Base-by-base conservation (phyloP, 208 protist genomes). In the Leishmania aethiopica region DNA sequence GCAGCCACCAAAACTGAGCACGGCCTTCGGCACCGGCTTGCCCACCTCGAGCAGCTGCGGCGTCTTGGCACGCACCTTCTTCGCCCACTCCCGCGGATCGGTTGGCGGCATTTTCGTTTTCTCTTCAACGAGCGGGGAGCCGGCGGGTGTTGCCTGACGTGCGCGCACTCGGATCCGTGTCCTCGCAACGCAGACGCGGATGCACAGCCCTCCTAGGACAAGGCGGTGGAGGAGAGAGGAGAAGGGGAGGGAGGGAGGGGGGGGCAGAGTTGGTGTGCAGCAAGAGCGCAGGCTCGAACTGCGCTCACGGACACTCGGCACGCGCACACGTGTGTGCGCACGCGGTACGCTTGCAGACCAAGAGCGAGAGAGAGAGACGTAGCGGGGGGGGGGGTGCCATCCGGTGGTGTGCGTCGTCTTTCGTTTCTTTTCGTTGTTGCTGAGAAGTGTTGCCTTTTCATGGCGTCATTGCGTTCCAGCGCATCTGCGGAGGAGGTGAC, bases 1-100 rank as follows among this genome's bases (percentile, higher is more conserved):
- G 67, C 88, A 90, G 35, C 92, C 95, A 53, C 95, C 95, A 84
- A 98, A 98, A 81, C 92, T 96, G 5, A 98, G 82, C 19, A 98
- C 93, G 8, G 88, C 92, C 82, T 95, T 96, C 0, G 93, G 95
- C 19, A 92, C 87, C 1, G 91, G 87, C 80, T 95, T 94, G 47
- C 95, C 95, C 10, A 98, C 91, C 79, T 98, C 90, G 17, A 96
- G 84, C 62, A 98, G 87, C 47, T 90, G 88, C 53, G 95, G 95
- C 10, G 93, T 96, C 83, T 96, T 96, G 47, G 92, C 86, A 1
- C 93, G 91, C 66, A 97, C 90, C 82, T 95, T 95, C 70, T 90
- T 92, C 0, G 83, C 81, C 86, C 89, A 96, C 77, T 96, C 92
- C 0, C 85, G 80, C 8, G 93, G 92, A 73, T 91, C 87, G 3